Conservation (phyloP, 768 basidiomycete species). For the Steccherinum ochraceum region DNA sequence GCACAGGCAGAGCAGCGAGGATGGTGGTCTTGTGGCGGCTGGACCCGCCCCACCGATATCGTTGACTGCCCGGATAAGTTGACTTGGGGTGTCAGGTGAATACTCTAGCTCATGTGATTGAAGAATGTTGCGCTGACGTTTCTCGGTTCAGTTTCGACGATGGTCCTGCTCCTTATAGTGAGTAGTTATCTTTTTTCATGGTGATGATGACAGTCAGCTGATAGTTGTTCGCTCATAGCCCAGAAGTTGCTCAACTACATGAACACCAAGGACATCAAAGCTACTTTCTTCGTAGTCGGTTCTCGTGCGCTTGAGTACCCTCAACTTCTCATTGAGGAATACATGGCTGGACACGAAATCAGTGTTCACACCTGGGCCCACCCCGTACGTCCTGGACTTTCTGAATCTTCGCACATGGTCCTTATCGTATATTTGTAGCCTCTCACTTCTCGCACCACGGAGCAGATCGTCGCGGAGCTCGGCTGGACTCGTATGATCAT, state of each 20-base stretch:
- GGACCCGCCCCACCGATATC: slow-evolving; percentile 54
- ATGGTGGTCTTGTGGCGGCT: slow-evolving; percentile 90
- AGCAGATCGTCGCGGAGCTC: slow-evolving; percentile 86
- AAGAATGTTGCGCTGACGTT: not conserved
- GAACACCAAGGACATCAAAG: slow-evolving; percentile 48
- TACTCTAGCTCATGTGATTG: not conserved
- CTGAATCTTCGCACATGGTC: slow-evolving; percentile 13
- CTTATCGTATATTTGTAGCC: slow-evolving; percentile 32
- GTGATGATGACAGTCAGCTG: slow-evolving; percentile 1
- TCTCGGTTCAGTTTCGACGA: slow-evolving; percentile 63
- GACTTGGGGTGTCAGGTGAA: slow-evolving; percentile 70
- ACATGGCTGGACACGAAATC: slow-evolving; percentile 76
- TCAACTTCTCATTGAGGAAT: slow-evolving; percentile 67
- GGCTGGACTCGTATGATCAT: slow-evolving; percentile 90
- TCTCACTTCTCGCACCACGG: slow-evolving; percentile 67
- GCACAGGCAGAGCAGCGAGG: slow-evolving; percentile 56
- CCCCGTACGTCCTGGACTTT: slow-evolving; percentile 31
- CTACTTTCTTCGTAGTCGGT: slow-evolving; percentile 92
- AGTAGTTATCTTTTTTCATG: slow-evolving; percentile 24
- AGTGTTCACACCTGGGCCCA: slow-evolving; percentile 93
- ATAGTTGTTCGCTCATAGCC: not conserved
- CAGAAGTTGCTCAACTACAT: slow-evolving; percentile 74
- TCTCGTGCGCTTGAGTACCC: slow-evolving; percentile 81
- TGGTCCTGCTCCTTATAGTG: slow-evolving; percentile 80
- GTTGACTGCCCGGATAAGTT: slow-evolving; percentile 58